Evolutionary conservation across 305 asterid genomes (phyloP).

Genomic region (Fraxinus xanthoxyloides): DNA sequence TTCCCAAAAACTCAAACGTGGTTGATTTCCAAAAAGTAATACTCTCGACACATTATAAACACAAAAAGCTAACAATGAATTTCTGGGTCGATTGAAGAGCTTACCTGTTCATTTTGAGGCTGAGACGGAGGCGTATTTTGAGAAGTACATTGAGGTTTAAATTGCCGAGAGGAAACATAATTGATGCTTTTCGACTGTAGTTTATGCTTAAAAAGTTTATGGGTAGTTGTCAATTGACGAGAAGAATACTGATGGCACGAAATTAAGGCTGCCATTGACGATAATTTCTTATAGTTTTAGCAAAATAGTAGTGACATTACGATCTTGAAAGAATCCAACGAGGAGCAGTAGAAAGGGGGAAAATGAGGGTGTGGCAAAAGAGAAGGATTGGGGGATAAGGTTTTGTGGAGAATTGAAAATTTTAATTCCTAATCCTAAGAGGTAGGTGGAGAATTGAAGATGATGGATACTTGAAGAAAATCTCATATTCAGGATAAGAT

Average conservation of each 20-base stretch:
- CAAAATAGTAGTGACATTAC: conserved; percentile 37
- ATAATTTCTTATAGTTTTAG: conserved; percentile 15
- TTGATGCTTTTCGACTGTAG: conserved; percentile 28
- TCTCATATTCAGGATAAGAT: conserved; percentile 50
- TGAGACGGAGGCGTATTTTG: conserved; percentile 31
- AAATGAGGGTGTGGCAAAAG: neutral
- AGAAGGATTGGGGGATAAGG: conserved; percentile 44
- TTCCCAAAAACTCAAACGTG: neutral
- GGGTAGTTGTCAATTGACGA: conserved; percentile 28
- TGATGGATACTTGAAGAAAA: conserved; percentile 30
- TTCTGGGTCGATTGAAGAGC: conserved; percentile 13
- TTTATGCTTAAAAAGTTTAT: conserved; percentile 22
- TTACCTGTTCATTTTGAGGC: conserved; percentile 46
- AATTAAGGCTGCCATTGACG: conserved; percentile 63
- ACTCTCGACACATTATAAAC: neutral
- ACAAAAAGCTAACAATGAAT: neutral
- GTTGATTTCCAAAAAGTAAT: neutral
- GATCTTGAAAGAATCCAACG: neutral
- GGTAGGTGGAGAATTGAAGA: conserved; percentile 24
- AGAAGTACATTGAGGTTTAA: conserved; percentile 46
- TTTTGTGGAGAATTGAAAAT: conserved; percentile 16
- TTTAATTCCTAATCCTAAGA: conserved; percentile 30
- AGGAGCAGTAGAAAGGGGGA: neutral
- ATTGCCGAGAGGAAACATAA: conserved; percentile 24
- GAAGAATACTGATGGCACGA: conserved; percentile 52